phyloP scores from a whole-genome alignment of 305 asterid species.

The Striga hermonthica region DNA sequence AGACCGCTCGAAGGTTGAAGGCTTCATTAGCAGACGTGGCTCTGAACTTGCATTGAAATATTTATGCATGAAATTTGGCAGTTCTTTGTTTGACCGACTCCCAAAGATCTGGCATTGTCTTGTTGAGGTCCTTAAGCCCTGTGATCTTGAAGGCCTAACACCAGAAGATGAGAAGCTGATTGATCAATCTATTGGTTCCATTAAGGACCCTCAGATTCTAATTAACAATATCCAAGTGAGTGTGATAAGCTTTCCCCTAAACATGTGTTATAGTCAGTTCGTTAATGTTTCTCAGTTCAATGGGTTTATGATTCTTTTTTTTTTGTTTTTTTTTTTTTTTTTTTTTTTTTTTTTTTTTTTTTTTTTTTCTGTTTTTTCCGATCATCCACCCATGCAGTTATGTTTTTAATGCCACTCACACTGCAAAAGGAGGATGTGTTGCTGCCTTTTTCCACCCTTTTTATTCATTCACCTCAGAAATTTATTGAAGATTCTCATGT shows the following conservation, averaged over 20 bases:
- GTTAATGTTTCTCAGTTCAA: constrained; percentile 5
- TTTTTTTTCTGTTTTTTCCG: too few species aligned
- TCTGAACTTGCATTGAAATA: constrained; percentile 89
- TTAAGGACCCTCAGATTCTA: constrained; percentile 76
- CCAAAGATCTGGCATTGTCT: constrained; percentile 97
- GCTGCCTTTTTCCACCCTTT: constrained; percentile 16
- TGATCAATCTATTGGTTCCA: constrained; percentile 55
- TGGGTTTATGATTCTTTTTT: not conserved
- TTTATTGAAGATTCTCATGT: constrained; percentile 3
- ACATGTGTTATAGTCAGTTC: constrained; percentile 1
- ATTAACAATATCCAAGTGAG: constrained; percentile 94
- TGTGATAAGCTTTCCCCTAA: constrained; percentile 24
- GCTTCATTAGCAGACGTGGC: constrained; percentile 90
- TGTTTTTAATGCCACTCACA: not conserved
- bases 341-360: too few species aligned
- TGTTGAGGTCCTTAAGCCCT: constrained; percentile 86
- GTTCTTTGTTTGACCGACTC: constrained; percentile 76
- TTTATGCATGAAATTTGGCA: constrained; percentile 82
- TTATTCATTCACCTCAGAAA: constrained; percentile 1
- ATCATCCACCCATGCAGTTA: constrained; percentile 10
- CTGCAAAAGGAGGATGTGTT: not conserved
- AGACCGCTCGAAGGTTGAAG: constrained; percentile 87
- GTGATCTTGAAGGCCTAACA: constrained; percentile 53
- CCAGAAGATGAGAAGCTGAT: constrained; percentile 66
- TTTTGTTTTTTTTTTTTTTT: too few species aligned